Evolutionary conservation across 2,329 filamentous ascomycete species (phyloP), one percentile per base, ranked within the genome.

Genomic region (Dothistroma septosporum): DNA sequence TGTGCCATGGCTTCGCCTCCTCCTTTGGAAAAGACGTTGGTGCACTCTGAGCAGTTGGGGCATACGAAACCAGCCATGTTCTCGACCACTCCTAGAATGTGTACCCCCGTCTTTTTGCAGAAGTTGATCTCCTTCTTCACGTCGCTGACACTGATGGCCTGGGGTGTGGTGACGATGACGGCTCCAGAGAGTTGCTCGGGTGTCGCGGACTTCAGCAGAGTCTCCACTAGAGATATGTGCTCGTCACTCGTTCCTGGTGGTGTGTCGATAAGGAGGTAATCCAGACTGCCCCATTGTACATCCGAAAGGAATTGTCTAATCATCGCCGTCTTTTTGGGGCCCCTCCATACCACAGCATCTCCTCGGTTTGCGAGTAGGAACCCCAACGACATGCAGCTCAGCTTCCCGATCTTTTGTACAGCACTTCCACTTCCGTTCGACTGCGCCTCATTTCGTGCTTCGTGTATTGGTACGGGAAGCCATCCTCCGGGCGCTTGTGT

Each of bases 301-400:
- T 97, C 92, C 0, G 90, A 89, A 31, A 99, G 81, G 73, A 99
- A 99, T 75, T 99, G 94, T 46, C 92, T 87, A 61, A 99, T 91
- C 94, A 99, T 99, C 55, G 94, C 94, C 4, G 94, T 99, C 79
- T 99, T 99, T 78, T 99, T 99, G 2, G 94, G 94, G 0, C 94
- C 94, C 57, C 94, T 86, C 94, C 94, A 99, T 44, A 99, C 94
- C 0, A 99, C 92, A 0, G 94, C 93, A 69, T 97, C 92, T 64
- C 90, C 90, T 68, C 93, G 82, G 63, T 87, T 85, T 3, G 88
- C 87, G 6, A 99, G 83, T 7, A 99, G 83, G 70, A 99, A 97
- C 2, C 92, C 94, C 1, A 99, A 81, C 58, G 91, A 96, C 89
- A 97, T 97, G 75, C 91, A 94, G 62, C 86, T 83, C 10, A 93